Base-by-base conservation (phyloP, 2,329 filamentous ascomycete species). In the Pyrenophora graminea region DNA sequence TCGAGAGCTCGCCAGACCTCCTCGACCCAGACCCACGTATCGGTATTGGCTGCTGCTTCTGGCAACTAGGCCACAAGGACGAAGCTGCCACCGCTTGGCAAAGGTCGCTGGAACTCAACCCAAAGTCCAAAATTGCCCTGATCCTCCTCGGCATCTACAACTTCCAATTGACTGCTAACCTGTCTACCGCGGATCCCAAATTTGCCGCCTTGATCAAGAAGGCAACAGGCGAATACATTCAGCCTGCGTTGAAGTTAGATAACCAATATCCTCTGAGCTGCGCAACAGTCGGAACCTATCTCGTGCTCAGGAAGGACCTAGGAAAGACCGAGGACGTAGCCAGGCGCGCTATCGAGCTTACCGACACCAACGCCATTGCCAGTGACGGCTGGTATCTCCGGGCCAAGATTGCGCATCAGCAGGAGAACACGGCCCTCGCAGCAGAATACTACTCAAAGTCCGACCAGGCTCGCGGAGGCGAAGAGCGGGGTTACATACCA, bases 351-450 rank as follows among this genome's bases (percentile, higher is more conserved):
- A 97, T 99, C 56, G 91, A 97, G 67, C 88, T 90, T 65, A 97
- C 94, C 2, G 94, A 99, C 69, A 90, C 97, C 62, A 96, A 96
- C 71, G 90, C 92, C 3, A 91, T 97, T 71, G 93, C 93, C 19
- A 96, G 93, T 75, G 95, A 99, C 70, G 95, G 94, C 31, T 97
- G 93, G 92, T 99, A 97, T 74, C 77, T 97, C 7, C 83, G 97
- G 34, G 94, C 91, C 23, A 83, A 92, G 54, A 97, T 96, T 71
- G 90, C 93, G 58, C 94, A 99, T 69, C 90, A 91, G 61, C 83
- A 85, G 51, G 88, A 88, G 36, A 86, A 97, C 51, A 75, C 84
- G 6, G 81, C 87, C 17, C 87, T 85, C 49, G 93, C 94, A 2
- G 85, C 83, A 17, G 90, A 96, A 65, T 96, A 88, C 73, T 99